A percentile compares a stretch with the other conserved stretches of the same genome.
These are phyloP conservation scores for Eucommia ulmoides DNA, from an alignment of 257 asterid genomes.

Conservation along the genomic window DNA sequence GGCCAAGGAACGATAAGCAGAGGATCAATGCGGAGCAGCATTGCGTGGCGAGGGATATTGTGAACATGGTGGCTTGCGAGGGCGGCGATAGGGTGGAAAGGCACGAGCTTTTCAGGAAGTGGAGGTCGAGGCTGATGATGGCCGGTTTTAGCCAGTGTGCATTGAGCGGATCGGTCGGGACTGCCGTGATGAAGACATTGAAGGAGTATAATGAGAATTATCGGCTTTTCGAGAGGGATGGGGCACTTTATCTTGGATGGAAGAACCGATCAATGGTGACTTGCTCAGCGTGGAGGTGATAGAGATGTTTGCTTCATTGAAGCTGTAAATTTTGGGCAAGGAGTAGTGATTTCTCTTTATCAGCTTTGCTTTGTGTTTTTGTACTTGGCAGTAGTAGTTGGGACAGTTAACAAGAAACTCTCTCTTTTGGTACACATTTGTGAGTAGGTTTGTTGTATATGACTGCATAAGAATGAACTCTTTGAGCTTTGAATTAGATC, in stretches of 20 bases:
- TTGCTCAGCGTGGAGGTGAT: constrained; percentile 71
- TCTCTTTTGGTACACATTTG: too few relatives aligned
- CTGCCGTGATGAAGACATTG: constrained; percentile 38
- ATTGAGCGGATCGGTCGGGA: constrained; percentile 48
- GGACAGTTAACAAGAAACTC: too few relatives aligned
- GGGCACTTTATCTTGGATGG: constrained; percentile 78
- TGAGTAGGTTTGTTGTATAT: too few relatives aligned
- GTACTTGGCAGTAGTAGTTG: too few relatives aligned
- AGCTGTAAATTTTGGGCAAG: neutral
- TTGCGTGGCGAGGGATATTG: constrained; percentile 74
- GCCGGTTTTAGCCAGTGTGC: constrained; percentile 60
- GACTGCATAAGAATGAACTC: too few relatives aligned
- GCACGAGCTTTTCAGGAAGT: constrained; percentile 79
- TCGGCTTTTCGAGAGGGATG: constrained; percentile 38
- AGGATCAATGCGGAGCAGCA: constrained; percentile 74
- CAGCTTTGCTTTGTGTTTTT: too few relatives aligned
- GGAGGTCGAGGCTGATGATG: constrained; percentile 62
- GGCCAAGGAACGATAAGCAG: constrained; percentile 54
- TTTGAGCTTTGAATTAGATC: too few relatives aligned
- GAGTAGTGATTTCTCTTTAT: too few relatives aligned
- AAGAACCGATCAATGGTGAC: constrained; percentile 62
- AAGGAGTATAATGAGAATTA: constrained; percentile 51
- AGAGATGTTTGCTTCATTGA: neutral
- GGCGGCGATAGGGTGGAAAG: constrained; percentile 77
- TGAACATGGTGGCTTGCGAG: constrained; percentile 81